A percentile compares a stretch with the other conserved stretches of the same genome.
These are phyloP conservation scores for Fagopyrum homotropicum DNA, from an alignment of 148 eudicot species.

Conservation along the genomic window DNA sequence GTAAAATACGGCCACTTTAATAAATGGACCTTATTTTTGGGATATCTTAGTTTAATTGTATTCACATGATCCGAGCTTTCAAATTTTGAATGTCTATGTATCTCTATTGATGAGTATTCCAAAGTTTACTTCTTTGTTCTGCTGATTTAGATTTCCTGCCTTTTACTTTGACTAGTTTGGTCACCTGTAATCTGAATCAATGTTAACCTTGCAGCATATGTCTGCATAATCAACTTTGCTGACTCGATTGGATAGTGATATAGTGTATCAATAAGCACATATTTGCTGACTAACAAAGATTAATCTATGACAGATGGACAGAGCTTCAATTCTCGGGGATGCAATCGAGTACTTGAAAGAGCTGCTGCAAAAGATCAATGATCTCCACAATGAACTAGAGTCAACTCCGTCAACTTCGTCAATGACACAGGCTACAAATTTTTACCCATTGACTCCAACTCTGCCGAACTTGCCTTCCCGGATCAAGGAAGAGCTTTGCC, in stretches of 20 bases:
- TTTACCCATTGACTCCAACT: conserved; percentile 39
- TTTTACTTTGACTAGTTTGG: neutral
- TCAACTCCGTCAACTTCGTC: conserved; percentile 36
- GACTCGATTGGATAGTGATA: neutral
- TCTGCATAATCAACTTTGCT: neutral
- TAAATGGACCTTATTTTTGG: conserved; percentile 10
- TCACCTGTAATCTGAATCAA: neutral
- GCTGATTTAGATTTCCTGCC: neutral
- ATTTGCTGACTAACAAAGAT: neutral
- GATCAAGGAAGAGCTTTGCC: conserved; percentile 54
- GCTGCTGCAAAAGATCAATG: conserved; percentile 53
- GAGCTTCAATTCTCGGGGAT: conserved; percentile 74
- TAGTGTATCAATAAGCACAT: too few relatives aligned
- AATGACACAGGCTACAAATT: conserved; percentile 28
- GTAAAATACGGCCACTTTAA: conserved; percentile 11
- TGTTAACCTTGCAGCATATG: neutral
- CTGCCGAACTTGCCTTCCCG: conserved; percentile 41
- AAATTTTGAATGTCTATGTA: conserved; percentile 1
- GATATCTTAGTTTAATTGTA: neutral
- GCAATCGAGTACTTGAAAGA: conserved; percentile 73
- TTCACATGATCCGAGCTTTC: neutral
- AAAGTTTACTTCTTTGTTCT: neutral
- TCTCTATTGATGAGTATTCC: neutral
- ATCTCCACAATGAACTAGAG: conserved; percentile 68
- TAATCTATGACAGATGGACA: conserved; percentile 45